phyloP scores from a whole-genome alignment of 116 monocot genomes.

The Phalaenopsis hybrid region DNA sequence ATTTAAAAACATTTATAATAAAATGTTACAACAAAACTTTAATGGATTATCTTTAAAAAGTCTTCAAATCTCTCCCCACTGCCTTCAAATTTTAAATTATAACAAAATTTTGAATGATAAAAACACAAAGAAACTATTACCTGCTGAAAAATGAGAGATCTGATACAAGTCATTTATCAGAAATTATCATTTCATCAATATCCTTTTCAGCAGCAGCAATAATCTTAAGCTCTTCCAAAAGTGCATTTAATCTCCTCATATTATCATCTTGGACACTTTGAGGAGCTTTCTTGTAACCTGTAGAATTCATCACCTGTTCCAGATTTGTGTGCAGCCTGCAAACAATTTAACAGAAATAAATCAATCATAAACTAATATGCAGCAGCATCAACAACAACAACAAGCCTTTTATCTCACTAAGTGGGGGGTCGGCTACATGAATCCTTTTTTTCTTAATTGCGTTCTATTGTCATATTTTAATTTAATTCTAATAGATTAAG shows the following conservation, averaged over 20 bases:
- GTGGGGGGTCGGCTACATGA: no score
- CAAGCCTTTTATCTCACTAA: no score
- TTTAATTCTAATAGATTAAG: no score
- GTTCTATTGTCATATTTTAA: no score
- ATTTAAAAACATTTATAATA: no score
- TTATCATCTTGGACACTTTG: conserved; percentile 56
- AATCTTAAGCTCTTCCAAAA: conserved; percentile 55
- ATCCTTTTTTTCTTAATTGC: no score
- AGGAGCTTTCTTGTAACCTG: conserved; percentile 73
- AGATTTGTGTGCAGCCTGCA: conserved; percentile 40
- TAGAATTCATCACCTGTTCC: conserved; percentile 35
- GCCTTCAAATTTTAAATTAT: neutral
- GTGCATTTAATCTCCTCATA: conserved; percentile 39
- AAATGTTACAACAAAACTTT: no score
- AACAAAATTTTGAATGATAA: neutral
- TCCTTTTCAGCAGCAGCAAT: conserved; percentile 56
- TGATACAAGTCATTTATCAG: neutral
- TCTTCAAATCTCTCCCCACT: no score
- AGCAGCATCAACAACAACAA: no score
- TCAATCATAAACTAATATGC: neutral
- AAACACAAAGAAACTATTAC: neutral
- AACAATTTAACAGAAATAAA: neutral
- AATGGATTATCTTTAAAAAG: no score
- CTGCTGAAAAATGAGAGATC: neutral
- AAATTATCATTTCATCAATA: conserved; percentile 17